Conservation (phyloP, 2,329 filamentous ascomycete genomes). For the Monosporascus sp. region DNA sequence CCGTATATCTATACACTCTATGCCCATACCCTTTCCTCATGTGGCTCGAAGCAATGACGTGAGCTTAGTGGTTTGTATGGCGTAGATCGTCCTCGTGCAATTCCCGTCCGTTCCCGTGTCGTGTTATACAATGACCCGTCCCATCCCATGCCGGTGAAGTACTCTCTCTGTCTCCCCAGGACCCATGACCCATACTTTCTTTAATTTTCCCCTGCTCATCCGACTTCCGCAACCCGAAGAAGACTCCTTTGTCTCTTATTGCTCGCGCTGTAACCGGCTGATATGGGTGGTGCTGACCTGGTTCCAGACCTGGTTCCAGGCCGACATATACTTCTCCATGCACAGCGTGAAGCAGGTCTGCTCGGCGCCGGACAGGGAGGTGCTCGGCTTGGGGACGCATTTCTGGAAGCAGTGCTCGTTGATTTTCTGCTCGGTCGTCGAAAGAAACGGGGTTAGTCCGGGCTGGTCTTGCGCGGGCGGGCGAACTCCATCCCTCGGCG, state of each 20-base stretch:
- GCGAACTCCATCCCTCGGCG: too few relatives aligned
- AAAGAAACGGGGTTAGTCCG: too few relatives aligned
- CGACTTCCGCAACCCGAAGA: not conserved
- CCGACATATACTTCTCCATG: conserved; percentile 80
- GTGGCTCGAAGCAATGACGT: too few relatives aligned
- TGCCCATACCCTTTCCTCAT: conserved; percentile 7
- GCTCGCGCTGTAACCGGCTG: conserved; percentile 56
- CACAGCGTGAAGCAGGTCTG: conserved; percentile 67
- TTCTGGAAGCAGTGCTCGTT: conserved; percentile 78
- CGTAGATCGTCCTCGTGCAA: not conserved
- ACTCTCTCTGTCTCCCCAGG: not conserved
- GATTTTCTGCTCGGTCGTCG: conserved; percentile 54
- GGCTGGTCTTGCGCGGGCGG: too few relatives aligned
- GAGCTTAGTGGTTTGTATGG: not conserved
- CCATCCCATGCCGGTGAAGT: not conserved
- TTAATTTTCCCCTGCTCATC: not conserved
- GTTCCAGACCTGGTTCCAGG: conserved; percentile 82
- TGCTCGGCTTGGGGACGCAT: conserved; percentile 67
- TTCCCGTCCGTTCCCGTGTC: not conserved
- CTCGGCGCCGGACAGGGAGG: conserved; percentile 62
- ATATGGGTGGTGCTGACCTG: conserved; percentile 66
- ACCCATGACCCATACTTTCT: too few relatives aligned
- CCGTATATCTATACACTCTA: conserved; percentile 18
- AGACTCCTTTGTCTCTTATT: conserved; percentile 13
- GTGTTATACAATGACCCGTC: not conserved